Base-by-base conservation (phyloP, 495 filamentous ascomycete species). In the Evernia prunastri region DNA sequence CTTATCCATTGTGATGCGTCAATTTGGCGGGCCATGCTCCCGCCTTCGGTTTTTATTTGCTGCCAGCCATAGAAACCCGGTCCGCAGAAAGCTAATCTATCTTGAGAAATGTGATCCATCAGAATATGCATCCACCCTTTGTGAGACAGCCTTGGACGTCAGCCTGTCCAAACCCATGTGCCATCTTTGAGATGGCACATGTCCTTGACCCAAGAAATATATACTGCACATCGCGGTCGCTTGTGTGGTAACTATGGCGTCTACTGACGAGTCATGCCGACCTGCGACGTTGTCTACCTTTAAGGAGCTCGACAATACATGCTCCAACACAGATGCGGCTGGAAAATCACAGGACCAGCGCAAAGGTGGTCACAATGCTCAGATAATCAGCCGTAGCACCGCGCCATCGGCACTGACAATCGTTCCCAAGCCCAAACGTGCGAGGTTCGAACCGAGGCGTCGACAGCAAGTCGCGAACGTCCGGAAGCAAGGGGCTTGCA, bases 401-500 rank as follows among this genome's bases (percentile, higher is more conserved):
- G 23, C 18, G 25, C 23, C 33, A 18, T 25, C 31, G 9, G 33
- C 59, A 33, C 4, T 10, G 15, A 23, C 25, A 0, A 36, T 39
- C 18, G 20, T 37, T 12, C 29, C 31, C 43, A 54, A 54, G 43
- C 33, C 13, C 20, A 65, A 60, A 60, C 58, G 63, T 20, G 45
- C 57, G 27, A 60, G 27, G 17, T 60, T 60, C 23, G 47, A 54
- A 15, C 36, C 36, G 4, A 43, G 20, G 1, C 58, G 63, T 33
- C 58, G 63, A 31, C 18, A 35, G 18, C 43, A 65, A 27, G 63
- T 65, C 9, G 63, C 58, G 33, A 3, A 36, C 10, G 45, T 51
- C 29, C 37, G 63, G 29, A 45, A 61, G 49, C 35, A 47, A 18
- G 43, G 58, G 11, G 58, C 63, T 10, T 65, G 58, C 36, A 60